Base-by-base conservation (phyloP, 164 flowering plant species). In the Annona cherimola region DNA sequence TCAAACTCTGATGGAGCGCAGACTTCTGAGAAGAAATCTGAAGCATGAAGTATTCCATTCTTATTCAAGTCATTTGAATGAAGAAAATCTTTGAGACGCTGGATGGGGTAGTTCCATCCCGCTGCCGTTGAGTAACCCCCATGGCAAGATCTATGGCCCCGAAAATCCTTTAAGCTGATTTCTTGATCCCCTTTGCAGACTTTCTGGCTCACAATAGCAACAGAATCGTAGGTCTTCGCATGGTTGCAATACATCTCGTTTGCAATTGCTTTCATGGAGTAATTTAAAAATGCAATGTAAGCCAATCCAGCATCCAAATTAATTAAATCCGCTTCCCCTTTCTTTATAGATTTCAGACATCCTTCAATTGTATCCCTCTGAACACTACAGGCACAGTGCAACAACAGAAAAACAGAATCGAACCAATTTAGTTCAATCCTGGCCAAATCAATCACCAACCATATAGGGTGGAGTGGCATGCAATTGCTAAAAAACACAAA, bases 31-130 rank as follows among this genome's bases (percentile, higher is more conserved):
- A 81, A 81, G 71, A 79, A 81, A 3, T 50, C 70, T 5, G 50
- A 44, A 7, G 72, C 77, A 26, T 26, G 35, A 26, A 26, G 35
- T 6, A 77, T 73, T 55, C 73, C 80, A 35, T 35, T n/a, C 40
- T 73, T 78, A 60, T 71, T 77, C 41, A 61, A 14, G 12, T 68
- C 41, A 4, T 68, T 5, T 4, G 71, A 63, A 68, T 45, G 69
- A 40, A 61, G n/a, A 45, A 64, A 73, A 4, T 44, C 8, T 66
- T 73, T 79, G 67, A 77, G 69, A 76, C 62, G 72, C 41, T 61
- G 73, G 69, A 82, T 26, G 60, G 84, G 84, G 68, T 82, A 82
- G 69, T 79, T 79, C 82, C 80, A 82, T 40, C 84, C 82, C n/a
- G 78, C 41, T 7, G 82, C 84, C 20, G 82, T 76, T 46, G 72